Conservation (phyloP, 768 basidiomycete species). For the Inosperma sp. region DNA sequence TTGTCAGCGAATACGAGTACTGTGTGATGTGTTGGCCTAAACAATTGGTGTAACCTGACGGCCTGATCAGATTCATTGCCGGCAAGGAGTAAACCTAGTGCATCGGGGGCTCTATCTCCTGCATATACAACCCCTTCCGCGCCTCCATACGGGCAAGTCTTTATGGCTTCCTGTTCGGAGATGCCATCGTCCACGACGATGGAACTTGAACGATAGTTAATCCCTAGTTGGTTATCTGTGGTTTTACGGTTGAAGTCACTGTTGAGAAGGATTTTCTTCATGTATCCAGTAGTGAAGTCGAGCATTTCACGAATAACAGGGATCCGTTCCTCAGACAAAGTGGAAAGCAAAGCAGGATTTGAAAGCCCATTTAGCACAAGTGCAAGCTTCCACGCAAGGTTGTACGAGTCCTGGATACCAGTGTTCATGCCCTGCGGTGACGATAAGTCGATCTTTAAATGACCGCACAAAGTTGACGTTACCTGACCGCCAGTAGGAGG, state of each 20-base stretch:
- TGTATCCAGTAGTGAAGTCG: conserved; percentile 22
- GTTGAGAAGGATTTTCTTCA: conserved; percentile 6
- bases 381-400: conserved; percentile 36
- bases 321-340: conserved; percentile 30
- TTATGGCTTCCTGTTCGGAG: conserved; percentile 27
- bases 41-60: too few species aligned
- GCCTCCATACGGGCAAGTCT: too few species aligned
- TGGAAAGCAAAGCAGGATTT: conserved; percentile 25
- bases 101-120: conserved; percentile 47
- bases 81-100: conserved; percentile 23
- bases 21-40: too few species aligned
- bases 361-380: conserved; percentile 28
- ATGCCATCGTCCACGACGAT: conserved; percentile 38
- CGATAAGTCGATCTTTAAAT: not conserved
- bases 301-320: conserved; percentile 38
- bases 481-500: conserved; percentile 7
- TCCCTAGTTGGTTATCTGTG: conserved; percentile 38
- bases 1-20: too few species aligned
- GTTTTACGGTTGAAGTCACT: conserved; percentile 20
- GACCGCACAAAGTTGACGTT: not conserved
- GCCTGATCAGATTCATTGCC: conserved; percentile 26
- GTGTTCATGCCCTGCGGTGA: conserved; percentile 4
- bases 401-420: conserved; percentile 17
- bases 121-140: too few species aligned
- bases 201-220: conserved; percentile 50